Conservation (phyloP, 495 filamentous ascomycete species). For the Emericellopsis terricola region DNA sequence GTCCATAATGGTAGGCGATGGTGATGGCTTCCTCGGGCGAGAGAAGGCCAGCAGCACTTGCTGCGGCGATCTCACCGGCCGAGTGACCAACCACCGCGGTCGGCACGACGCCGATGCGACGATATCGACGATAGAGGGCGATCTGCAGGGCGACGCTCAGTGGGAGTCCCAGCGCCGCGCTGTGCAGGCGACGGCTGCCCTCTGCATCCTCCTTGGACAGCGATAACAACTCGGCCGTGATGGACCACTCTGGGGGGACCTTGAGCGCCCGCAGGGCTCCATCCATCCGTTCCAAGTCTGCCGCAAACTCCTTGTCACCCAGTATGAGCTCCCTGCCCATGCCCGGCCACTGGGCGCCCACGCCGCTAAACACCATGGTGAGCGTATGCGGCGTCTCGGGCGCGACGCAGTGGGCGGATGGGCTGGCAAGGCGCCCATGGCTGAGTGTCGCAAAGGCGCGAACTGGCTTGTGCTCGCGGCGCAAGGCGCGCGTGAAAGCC, state of each 20-base stretch:
- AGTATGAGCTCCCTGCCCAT: conserved; percentile 5
- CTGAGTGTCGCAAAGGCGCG: conserved; percentile 2
- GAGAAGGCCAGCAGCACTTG: conserved; percentile 13
- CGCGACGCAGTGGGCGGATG: neutral
- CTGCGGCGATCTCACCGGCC: conserved; percentile 17
- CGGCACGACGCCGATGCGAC: conserved; percentile 21
- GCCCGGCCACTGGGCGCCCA: conserved; percentile 8
- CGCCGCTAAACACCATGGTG: conserved; percentile 7
- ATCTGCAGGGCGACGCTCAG: conserved; percentile 24
- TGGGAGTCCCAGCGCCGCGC: conserved; percentile 16
- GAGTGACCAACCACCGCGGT: conserved; percentile 17
- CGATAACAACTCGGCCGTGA: too few relatives aligned
- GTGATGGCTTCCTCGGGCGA: conserved; percentile 9
- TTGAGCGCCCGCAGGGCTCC: neutral
- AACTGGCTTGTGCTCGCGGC: conserved; percentile 1
- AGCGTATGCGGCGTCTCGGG: neutral
- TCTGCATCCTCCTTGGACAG: conserved; percentile 1
- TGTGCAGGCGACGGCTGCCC: conserved; percentile 4
- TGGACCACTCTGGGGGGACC: neutral
- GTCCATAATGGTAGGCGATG: conserved; percentile 10
- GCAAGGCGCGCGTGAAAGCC: conserved; percentile 1
- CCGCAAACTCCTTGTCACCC: neutral
- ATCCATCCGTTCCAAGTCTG: conserved; percentile 1
- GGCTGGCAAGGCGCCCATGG: conserved; percentile 2
- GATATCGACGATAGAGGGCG: conserved; percentile 29